phyloP scores from a whole-genome alignment of 768 basidiomycete genomes.

The Omphalotus guepiniiformis region DNA sequence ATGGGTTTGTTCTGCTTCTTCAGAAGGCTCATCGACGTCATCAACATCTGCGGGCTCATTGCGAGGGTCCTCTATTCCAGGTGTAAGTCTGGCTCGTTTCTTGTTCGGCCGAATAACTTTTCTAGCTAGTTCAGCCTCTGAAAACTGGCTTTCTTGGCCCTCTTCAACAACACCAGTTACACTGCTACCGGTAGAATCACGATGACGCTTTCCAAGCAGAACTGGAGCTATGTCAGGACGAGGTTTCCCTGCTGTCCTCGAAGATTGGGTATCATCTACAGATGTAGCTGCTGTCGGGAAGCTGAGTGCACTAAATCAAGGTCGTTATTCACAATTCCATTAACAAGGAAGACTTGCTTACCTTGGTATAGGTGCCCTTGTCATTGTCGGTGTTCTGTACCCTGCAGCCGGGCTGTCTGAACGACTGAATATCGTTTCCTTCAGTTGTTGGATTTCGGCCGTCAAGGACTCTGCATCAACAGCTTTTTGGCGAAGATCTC shows the following conservation, averaged over 20 bases:
- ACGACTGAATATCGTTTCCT: slow-evolving; percentile 6
- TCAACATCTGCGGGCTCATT: no score
- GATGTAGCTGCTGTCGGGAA: background rate
- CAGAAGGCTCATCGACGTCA: slow-evolving; percentile 5
- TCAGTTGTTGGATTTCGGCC: slow-evolving; percentile 20
- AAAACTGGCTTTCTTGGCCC: slow-evolving; percentile 32
- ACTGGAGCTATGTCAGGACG: slow-evolving; percentile 41
- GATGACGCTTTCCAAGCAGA: slow-evolving; percentile 62
- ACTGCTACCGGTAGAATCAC: slow-evolving; percentile 46
- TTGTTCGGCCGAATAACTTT: slow-evolving; percentile 40
- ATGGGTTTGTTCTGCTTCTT: slow-evolving; percentile 15
- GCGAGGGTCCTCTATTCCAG: slow-evolving; percentile 20
- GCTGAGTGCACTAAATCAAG: slow-evolving; percentile 4
- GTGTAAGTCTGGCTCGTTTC: slow-evolving; percentile 41
- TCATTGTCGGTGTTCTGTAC: slow-evolving; percentile 3
- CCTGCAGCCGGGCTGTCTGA: slow-evolving; percentile 3
- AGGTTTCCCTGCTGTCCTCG: slow-evolving; percentile 10
- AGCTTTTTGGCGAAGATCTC: slow-evolving; percentile 23
- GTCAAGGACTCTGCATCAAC: slow-evolving; percentile 14
- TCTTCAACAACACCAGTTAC: slow-evolving; percentile 37
- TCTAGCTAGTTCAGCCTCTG: slow-evolving; percentile 34
- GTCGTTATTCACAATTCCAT: background rate
- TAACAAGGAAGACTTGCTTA: background rate
- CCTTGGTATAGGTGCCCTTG: background rate
- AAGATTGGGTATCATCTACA: background rate